Evolutionary conservation across 2,329 filamentous ascomycete species (phyloP).

Genomic region (Phialophora expanda): DNA sequence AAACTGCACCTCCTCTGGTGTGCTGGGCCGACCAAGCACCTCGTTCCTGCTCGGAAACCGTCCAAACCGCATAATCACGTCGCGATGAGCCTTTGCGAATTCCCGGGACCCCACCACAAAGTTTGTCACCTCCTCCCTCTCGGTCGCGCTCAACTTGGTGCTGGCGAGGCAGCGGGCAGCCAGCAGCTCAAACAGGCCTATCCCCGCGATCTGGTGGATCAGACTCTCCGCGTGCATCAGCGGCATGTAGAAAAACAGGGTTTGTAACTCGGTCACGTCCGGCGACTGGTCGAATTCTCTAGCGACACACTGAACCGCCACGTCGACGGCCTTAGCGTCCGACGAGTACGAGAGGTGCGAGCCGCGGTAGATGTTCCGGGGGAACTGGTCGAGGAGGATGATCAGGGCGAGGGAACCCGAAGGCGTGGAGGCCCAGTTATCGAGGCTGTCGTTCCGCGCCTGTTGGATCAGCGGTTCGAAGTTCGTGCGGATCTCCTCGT

Average conservation of each 20-base stretch:
- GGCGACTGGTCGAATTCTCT: constrained; percentile 40
- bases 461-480: constrained; percentile 36
- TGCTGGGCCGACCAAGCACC: constrained; percentile 37
- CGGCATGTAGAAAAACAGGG: constrained; percentile 43
- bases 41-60: constrained; percentile 41
- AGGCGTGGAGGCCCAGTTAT: constrained; percentile 31
- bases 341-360: constrained; percentile 43
- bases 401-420: constrained; percentile 45
- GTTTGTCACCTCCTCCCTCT: constrained; percentile 25
- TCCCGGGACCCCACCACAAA: constrained; percentile 33
- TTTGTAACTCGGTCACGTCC: constrained; percentile 36
- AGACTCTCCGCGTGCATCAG: constrained; percentile 47
- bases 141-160: constrained; percentile 4
- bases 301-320: constrained; percentile 42
- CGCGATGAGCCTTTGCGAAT: constrained; percentile 37
- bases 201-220: constrained; percentile 42
- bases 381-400: constrained; percentile 49
- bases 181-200: constrained; percentile 39
- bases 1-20: constrained; percentile 30
- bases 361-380: constrained; percentile 47
- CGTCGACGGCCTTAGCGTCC: constrained; percentile 41
- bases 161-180: constrained; percentile 27
- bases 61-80: constrained; percentile 38
- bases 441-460: constrained; percentile 36
- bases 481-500: constrained; percentile 36